A percentile compares a stretch with the other conserved stretches of the same genome.
These are phyloP conservation scores for Tetrahymena elliotti DNA, from an alignment of 73 alveolate species.

Conservation along the genomic window DNA sequence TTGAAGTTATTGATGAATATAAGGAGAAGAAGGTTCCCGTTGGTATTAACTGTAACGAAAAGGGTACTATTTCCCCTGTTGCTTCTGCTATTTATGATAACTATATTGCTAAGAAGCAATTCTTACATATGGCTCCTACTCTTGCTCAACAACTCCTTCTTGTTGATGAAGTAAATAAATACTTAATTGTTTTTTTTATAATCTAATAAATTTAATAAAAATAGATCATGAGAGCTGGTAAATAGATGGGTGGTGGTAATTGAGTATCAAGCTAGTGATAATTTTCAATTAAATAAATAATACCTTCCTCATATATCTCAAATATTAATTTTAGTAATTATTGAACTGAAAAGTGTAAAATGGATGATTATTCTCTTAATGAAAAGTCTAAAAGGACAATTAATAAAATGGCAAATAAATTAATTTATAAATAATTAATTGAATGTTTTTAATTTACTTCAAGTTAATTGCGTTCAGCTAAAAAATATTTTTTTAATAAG, in stretches of 20 bases:
- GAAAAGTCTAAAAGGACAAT: neutral
- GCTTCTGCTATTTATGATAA: conserved; percentile 37
- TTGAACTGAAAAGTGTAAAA: neutral
- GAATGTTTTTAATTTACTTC: neutral
- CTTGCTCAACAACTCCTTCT: conserved; percentile 30
- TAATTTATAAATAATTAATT: too few relatives aligned
- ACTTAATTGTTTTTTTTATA: neutral
- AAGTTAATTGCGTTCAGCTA: neutral
- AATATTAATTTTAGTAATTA: neutral
- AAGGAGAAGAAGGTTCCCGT: conserved; percentile 62
- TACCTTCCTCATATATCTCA: neutral
- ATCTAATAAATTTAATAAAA: neutral
- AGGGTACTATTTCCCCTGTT: conserved; percentile 37
- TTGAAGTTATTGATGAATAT: conserved; percentile 64
- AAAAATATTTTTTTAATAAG: neutral
- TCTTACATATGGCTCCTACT: conserved; percentile 40
- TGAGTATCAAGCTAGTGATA: neutral
- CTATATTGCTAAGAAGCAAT: conserved; percentile 31
- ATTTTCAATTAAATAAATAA: neutral
- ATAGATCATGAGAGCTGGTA: conserved; percentile 49
- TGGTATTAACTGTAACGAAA: conserved; percentile 69
- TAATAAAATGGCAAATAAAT: neutral
- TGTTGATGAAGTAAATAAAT: conserved; percentile 35
- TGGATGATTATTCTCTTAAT: neutral
- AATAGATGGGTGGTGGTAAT: conserved; percentile 38